Evolutionary conservation across 2,329 filamentous ascomycete species (phyloP), one percentile per base, ranked within the genome.

Genomic region (Gnomoniopsis smithogilvyi): DNA sequence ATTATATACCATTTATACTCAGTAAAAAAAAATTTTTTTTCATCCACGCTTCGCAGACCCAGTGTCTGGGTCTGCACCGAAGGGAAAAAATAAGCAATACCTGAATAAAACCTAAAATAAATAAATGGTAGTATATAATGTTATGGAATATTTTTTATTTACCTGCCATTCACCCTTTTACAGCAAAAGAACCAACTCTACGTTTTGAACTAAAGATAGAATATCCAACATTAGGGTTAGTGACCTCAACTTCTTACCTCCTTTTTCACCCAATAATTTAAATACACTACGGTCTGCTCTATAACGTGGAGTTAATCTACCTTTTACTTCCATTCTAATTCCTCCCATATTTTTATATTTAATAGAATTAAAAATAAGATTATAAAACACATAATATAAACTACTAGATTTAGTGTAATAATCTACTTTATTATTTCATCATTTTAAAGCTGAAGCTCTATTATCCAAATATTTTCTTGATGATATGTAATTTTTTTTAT

Each of bases 281-380:
- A 67, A 70, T 52, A 72, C 58, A 64, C 67, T 67, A 64, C 64
- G 56, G 60, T 63, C 62, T 10, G 69, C 66, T 64, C 63, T 69
- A 66, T 67, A 67, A 64, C 65, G 65, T 67, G 63, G 68, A 64
- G 69, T 68, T 67, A 70, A 70, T 67, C 69, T 67, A 67, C 69
- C 68, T 65, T 69, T 68, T 64, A 67, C 65, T 66, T 69, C 68
- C 67, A 71, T 65, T 67, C 63, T 70, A 66, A 70, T 64, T 65
- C 69, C 68, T 62, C 58, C 61, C 62, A 70, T 62, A 61, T 63
- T 64, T 65, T 68, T 68, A 65, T 70, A 66, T 67, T 67, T 70
- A 68, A 70, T 70, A 66, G 58, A 64, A 63, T 66, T 66, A 67
- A 70, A 65, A 62, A 70, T 65, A 61, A 65, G 60, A 64, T 62